Percentiles rank a stretch among this genome's conserved stretches.
Evolutionary conservation across 148 eudicot genomes (phyloP).

Genomic region (Spergularia bocconei): DNA sequence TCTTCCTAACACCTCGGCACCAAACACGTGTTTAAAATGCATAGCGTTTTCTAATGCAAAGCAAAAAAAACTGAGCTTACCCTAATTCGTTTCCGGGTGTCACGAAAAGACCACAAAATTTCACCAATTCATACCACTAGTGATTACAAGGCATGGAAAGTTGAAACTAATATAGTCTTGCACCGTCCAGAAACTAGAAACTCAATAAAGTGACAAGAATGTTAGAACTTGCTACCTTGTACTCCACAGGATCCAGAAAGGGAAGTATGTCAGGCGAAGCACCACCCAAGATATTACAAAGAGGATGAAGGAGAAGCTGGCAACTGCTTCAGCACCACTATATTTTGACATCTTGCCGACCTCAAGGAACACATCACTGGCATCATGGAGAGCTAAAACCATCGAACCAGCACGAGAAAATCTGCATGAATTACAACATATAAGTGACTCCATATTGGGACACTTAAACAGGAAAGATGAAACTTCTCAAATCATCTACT

Average conservation of each 20-base stretch:
- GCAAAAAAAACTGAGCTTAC: too few species aligned
- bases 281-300: slow-evolving; percentile 86
- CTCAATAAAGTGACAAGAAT: not conserved
- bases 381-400: slow-evolving; percentile 92
- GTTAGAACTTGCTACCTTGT: slow-evolving; percentile 55
- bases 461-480: not conserved
- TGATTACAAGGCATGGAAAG: not conserved
- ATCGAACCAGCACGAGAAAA: slow-evolving; percentile 89
- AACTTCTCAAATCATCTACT: not conserved
- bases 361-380: slow-evolving; percentile 91
- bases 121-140: not conserved
- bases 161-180: not conserved
- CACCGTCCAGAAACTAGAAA: not conserved
- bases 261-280: slow-evolving; percentile 85
- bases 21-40: too few species aligned
- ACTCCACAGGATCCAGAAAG: slow-evolving; percentile 94
- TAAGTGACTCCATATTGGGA: not conserved
- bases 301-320: slow-evolving; percentile 71
- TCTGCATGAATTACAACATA: slow-evolving; percentile 42
- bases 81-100: too few species aligned
- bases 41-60: too few species aligned
- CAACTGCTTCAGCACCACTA: slow-evolving; percentile 74
- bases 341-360: slow-evolving; percentile 96
- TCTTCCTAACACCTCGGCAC: too few species aligned
- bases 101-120: not conserved